Evolutionary conservation across 1,284 basidiomycete genomes (phyloP).

Genomic region (Malassezia nana): DNA sequence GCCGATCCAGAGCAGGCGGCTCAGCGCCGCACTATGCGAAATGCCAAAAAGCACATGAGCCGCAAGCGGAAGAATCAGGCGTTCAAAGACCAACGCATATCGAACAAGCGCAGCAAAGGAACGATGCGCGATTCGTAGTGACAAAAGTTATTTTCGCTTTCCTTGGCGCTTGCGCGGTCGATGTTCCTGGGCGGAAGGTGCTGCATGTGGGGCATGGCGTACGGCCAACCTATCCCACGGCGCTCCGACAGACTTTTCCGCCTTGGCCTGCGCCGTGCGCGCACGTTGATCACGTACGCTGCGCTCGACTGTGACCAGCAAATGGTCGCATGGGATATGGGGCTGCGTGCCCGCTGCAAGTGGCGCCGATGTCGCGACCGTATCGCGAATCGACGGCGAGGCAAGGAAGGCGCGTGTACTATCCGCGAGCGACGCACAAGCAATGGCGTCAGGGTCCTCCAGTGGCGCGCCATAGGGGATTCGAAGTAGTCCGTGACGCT

Average conservation of each 20-base stretch:
- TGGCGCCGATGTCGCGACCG: conserved; percentile 2
- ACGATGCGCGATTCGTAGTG: neutral
- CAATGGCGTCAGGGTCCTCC: conserved; percentile 1
- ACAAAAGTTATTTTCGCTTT: neutral
- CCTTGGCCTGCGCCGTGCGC: neutral
- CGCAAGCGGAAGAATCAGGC: conserved; percentile 27
- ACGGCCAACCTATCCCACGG: conserved; percentile 12
- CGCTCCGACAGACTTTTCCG: neutral
- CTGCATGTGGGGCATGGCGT: neutral
- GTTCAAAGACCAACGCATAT: conserved; percentile 7
- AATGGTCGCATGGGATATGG: neutral
- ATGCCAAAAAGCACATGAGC: conserved; percentile 24
- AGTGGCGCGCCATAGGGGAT: neutral
- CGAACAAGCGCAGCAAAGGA: neutral
- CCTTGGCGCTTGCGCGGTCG: neutral
- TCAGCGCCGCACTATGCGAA: conserved; percentile 20
- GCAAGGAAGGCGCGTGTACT: conserved; percentile 3
- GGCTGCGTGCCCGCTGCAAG: neutral
- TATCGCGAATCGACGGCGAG: conserved; percentile 8
- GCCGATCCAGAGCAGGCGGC: conserved; percentile 32
- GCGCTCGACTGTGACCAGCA: conserved; percentile 16
- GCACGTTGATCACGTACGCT: neutral
- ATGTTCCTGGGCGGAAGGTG: neutral
- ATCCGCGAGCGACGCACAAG: conserved; percentile 2
- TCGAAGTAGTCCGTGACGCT: conserved; percentile 5